Base-by-base conservation (phyloP, 108 stramenopile species). In the Stephanodiscus triporus region DNA sequence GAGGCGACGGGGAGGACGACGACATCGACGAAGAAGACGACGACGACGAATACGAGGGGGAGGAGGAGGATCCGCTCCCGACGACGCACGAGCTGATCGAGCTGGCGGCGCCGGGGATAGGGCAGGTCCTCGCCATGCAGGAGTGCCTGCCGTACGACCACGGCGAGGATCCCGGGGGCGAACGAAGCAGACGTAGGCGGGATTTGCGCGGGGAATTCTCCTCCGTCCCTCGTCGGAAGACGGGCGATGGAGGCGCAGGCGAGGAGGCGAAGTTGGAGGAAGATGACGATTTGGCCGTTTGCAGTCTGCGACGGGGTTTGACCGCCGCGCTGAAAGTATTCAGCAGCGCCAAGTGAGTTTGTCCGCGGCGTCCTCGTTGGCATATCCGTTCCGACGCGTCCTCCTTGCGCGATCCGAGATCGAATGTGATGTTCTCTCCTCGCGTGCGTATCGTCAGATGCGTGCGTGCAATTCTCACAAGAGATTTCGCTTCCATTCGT, bases 131-230 rank as follows among this genome's bases (percentile, higher is more conserved):
- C n/a, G 62, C 53, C 30, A 59, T 82, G 54, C 76, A 72, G 34
- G 49, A 51, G 55, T 86, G 68, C 63, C 56, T 66, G 17, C 63
- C 63, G n/a, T n/a, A n/a, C 51, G 63, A 38, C 58, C 55, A 43
- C 11, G 55, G 40, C 78, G 55, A 59, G 36, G 56, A 82, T n/a
- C n/a, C n/a, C 16, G 43, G 47, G 23, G 32, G 32, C 32, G 32
- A 34, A 34, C 30, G 16, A 36, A 14, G 53, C 43, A 38, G 37
- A 45, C 30, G 45, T n/a, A 22, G 58, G 26, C 59, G 86, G 19
- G 73, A 91, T 76, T 66, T 89, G 56, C 48, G 80, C 32, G 61
- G 74, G n/a, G 88, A 91, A 59, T 88, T 86, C 85, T 76, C 77
- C 43, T 24, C 54, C 42, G 59, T 73, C 30, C 30, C 68, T 22